Base-by-base conservation (phyloP, 108 stramenopile genomes). In the Phaeodactylum tricornutum region DNA sequence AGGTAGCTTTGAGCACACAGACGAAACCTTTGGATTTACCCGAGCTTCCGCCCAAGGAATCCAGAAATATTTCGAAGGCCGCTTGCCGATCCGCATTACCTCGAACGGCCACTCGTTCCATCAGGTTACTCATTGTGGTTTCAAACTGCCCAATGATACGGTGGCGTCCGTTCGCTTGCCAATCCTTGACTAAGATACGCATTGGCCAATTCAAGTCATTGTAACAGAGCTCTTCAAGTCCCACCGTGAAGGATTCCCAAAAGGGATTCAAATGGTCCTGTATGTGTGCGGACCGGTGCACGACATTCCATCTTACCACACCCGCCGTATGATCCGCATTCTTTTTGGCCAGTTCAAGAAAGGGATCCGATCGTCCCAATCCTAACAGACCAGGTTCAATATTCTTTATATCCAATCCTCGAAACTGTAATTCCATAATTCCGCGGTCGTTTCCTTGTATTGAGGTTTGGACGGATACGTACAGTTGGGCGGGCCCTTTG, bases 351-450 rank as follows among this genome's bases (percentile, higher is more conserved):
- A 83, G 11, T 43, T 71, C 69, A 62, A 71, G 72, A 33, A 75
- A 78, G 1, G 81, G 81, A 71, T 83, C 81, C 8, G 74, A 69
- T 2, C 76, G 65, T 4, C 81, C 81, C 15, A 83, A 35, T 24
- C 75, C 75, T 8, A 83, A 53, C 2, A 66, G 19, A 5, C 81
- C 81, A 3, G 61, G 53, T 43, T 83, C 81, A 16, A 76, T 61
- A 47, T 83, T 83, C 29, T 67, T 67, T 17, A 79, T 45, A 43
- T 83, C 77, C 34, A 83, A 54, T 25, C 73, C 74, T 0, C 81
- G 62, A 14, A 83, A 33, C 20, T 74, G 66, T n/a, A 74, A 19
- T 22, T 39, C 22, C n/a, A 15, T 23, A 8, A 15, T 29, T 8
- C 41, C 33, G 12, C n/a, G 27, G 30, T 35, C 36, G 30, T 11